Percentiles rank a stretch among this genome's conserved stretches.
Conservation (phyloP, 2,329 filamentous ascomycete species). For the Penicillium sp. region DNA sequence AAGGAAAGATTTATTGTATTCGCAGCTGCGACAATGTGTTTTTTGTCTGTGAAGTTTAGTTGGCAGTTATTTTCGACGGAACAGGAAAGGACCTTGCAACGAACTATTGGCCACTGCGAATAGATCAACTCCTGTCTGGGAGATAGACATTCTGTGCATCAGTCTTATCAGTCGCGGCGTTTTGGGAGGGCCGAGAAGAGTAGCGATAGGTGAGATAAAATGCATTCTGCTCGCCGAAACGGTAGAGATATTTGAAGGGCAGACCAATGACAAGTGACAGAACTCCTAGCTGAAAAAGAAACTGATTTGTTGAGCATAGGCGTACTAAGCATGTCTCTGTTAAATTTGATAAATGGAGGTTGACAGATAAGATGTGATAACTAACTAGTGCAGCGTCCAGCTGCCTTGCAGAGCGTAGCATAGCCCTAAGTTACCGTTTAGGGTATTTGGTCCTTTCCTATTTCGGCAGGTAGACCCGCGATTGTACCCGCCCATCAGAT, state of each 20-base stretch:
- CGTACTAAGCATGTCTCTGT: too few relatives aligned
- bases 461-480: conserved; percentile 21
- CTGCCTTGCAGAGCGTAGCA: not conserved
- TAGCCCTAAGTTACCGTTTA: not conserved
- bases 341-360: too few relatives aligned
- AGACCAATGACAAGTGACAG: too few relatives aligned
- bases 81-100: not conserved
- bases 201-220: too few relatives aligned
- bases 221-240: too few relatives aligned
- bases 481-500: too few relatives aligned
- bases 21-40: conserved; percentile 15
- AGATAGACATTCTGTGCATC: conserved; percentile 1
- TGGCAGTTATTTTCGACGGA: not conserved
- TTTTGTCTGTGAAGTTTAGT: conserved; percentile 14
- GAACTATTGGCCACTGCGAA: conserved; percentile 14
- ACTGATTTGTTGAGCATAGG: too few relatives aligned
- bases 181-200: too few relatives aligned
- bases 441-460: not conserved
- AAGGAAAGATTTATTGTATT: conserved; percentile 22
- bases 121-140: conserved; percentile 6
- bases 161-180: too few relatives aligned
- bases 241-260: too few relatives aligned
- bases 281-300: too few relatives aligned
- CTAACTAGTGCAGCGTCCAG: not conserved
- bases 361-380: too few relatives aligned